Conservation (phyloP, 78 protist species). For the Cavenderia fasciculata region DNA sequence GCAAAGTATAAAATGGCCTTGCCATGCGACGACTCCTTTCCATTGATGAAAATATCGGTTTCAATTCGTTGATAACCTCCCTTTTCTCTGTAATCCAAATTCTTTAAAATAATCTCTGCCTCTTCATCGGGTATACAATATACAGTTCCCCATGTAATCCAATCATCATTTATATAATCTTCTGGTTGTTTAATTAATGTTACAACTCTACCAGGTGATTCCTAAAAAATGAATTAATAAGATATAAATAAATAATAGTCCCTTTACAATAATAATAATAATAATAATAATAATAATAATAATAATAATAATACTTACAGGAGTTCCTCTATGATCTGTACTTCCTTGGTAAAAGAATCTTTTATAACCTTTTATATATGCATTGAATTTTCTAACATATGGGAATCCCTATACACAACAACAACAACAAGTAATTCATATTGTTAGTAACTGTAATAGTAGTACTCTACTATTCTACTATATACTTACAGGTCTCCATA, state of each 20-base stretch:
- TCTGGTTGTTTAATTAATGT: slow-evolving; percentile 76
- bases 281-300: neutral
- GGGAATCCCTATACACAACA: slow-evolving; percentile 33
- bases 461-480: neutral
- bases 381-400: slow-evolving; percentile 59
- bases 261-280: neutral
- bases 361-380: slow-evolving; percentile 73
- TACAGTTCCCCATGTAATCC: slow-evolving; percentile 78
- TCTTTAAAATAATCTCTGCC: slow-evolving; percentile 45
- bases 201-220: slow-evolving; percentile 76
- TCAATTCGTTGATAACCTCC: slow-evolving; percentile 80
- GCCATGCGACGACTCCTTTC: neutral
- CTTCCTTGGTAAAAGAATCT: slow-evolving; percentile 64
- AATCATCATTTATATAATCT: slow-evolving; percentile 5
- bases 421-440: no score
- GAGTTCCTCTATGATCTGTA: slow-evolving; percentile 77
- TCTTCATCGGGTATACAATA: slow-evolving; percentile 54
- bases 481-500: slow-evolving; percentile 13
- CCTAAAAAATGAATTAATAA: no score
- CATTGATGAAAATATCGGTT: slow-evolving; percentile 18
- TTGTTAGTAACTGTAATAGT: neutral
- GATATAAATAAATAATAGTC: no score
- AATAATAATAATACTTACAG: slow-evolving; percentile 22
- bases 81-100: slow-evolving; percentile 76
- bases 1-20: slow-evolving; percentile 76